Percentiles rank a stretch among this genome's conserved stretches.
phyloP scores from a whole-genome alignment of 129 eudicot species.

The Flaveria ramosissima region DNA sequence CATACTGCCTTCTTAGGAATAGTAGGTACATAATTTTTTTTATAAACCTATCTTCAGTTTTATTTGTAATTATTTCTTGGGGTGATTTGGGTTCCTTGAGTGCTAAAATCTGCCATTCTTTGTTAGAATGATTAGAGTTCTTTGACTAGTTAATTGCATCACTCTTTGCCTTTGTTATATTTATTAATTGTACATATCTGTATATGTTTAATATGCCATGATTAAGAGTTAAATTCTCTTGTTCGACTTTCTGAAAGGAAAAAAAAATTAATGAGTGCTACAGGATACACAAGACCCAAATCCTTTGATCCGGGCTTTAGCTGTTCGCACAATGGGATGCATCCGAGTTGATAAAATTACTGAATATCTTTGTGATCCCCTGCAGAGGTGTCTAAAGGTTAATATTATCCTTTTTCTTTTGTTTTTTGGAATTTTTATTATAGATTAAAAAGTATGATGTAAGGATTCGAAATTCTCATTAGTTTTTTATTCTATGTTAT shows the following conservation, averaged over 20 bases:
- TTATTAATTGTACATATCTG: not conserved
- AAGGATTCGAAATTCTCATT: constrained; percentile 2
- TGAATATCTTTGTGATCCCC: constrained; percentile 97
- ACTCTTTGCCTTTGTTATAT: not conserved
- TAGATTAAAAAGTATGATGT: not conserved
- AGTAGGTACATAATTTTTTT: not conserved
- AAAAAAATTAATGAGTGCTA: constrained; percentile 10
- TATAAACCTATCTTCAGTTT: not conserved
- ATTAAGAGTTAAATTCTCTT: not conserved
- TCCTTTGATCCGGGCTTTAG: constrained; percentile 96
- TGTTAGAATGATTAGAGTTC: not conserved
- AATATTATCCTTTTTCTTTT: not conserved
- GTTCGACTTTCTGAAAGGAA: constrained; percentile 4
- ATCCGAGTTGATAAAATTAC: constrained; percentile 98
- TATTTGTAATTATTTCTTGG: not conserved
- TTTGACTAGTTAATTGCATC: not conserved
- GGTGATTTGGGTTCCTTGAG: not conserved
- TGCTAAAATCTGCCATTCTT: not conserved
- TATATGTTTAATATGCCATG: not conserved
- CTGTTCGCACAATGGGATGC: constrained; percentile 99
- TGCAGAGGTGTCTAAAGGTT: constrained; percentile 98
- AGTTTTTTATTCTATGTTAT: not conserved
- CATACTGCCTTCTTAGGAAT: constrained; percentile 14
- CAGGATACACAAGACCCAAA: constrained; percentile 99
- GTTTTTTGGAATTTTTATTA: not conserved